Percentiles rank a stretch among this genome's conserved stretches.
Evolutionary conservation across 257 asterid species (phyloP).

Genomic region (Nicotiana tomentosiformis): DNA sequence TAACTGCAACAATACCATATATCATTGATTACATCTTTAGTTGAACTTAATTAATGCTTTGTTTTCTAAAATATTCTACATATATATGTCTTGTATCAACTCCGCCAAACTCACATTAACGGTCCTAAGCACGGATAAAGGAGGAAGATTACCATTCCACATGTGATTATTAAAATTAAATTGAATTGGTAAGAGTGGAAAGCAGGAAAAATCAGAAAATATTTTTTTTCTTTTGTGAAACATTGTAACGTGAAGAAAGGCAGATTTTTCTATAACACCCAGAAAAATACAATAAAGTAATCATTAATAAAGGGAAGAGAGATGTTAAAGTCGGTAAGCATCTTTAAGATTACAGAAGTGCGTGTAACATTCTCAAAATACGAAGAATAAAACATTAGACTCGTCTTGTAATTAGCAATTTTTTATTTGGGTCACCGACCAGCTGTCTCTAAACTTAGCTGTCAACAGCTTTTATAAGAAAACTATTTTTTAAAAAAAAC

Average conservation of each 20-base stretch:
- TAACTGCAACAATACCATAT: constrained; percentile 23
- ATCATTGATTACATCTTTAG: background rate
- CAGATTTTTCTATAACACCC: background rate
- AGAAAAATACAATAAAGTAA: too few species aligned
- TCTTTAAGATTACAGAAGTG: background rate
- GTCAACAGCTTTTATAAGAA: background rate
- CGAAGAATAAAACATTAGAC: background rate
- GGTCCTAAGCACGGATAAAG: too few species aligned
- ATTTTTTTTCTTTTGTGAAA: too few species aligned
- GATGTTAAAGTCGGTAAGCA: background rate
- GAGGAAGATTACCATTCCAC: too few species aligned
- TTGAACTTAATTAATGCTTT: too few species aligned
- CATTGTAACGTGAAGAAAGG: too few species aligned
- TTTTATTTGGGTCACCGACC: background rate
- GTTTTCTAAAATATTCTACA: too few species aligned
- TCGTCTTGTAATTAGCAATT: background rate
- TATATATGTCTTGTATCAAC: too few species aligned
- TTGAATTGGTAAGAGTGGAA: background rate
- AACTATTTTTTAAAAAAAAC: too few species aligned
- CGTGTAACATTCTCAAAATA: background rate
- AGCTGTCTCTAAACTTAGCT: background rate
- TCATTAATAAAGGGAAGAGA: background rate
- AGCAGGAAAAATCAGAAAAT: too few species aligned
- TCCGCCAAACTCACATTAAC: too few species aligned
- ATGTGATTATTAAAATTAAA: background rate